Evolutionary conservation across 179 eudicot species (phyloP).

Genomic region (Amaranthus tricolor): DNA sequence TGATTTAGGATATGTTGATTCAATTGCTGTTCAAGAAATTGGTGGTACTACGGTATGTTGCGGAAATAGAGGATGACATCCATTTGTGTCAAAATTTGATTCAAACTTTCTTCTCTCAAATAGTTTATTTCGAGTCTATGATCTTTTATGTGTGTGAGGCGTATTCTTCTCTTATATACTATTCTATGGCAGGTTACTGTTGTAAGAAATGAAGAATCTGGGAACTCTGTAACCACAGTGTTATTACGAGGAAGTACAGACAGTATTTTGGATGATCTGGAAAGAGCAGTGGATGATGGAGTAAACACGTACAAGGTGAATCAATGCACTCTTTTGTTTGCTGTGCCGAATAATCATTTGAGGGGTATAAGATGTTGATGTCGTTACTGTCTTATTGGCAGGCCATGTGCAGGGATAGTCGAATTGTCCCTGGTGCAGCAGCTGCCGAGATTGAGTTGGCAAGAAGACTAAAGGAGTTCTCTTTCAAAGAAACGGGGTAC

Average conservation of each 20-base stretch:
- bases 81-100: not conserved
- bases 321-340: not conserved
- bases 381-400: conserved; percentile 20
- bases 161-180: conserved; percentile 7
- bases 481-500: conserved; percentile 93
- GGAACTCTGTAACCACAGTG: conserved; percentile 84
- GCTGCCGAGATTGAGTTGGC: conserved; percentile 98
- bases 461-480: conserved; percentile 75
- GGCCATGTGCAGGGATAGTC: conserved; percentile 98
- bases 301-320: conserved; percentile 88
- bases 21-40: conserved; percentile 83
- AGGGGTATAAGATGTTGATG: conserved; percentile 10
- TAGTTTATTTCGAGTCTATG: not conserved
- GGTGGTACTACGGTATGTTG: conserved; percentile 75
- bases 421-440: conserved; percentile 92
- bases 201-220: conserved; percentile 92
- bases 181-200: conserved; percentile 60
- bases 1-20: conserved; percentile 87
- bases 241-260: conserved; percentile 93
- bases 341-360: not conserved
- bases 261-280: conserved; percentile 96
- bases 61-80: not conserved
- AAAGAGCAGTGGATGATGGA: conserved; percentile 98
- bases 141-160: not conserved
- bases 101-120: not conserved